phyloP scores from a whole-genome alignment of 192 early-diverging fungal species.

The Podila clonocystis region DNA sequence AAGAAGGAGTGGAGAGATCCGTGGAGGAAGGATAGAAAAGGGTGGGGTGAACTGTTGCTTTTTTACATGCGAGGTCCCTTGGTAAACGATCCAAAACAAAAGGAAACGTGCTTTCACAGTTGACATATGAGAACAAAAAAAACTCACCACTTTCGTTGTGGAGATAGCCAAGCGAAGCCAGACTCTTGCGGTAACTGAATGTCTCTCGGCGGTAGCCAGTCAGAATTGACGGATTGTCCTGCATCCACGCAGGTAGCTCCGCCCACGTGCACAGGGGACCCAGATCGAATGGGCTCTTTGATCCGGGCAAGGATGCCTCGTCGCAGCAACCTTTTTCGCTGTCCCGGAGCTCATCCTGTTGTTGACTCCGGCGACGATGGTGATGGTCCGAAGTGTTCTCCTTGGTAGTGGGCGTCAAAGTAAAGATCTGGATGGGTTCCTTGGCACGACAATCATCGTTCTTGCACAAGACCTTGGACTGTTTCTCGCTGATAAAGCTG shows the following conservation, averaged over 20 bases:
- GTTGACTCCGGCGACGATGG: neutral
- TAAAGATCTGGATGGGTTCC: conserved; percentile 11
- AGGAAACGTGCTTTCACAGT: too few species aligned
- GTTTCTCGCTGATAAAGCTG: neutral
- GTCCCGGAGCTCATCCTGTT: conserved; percentile 12
- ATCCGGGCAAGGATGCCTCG: neutral
- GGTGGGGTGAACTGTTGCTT: too few species aligned
- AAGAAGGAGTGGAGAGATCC: too few species aligned
- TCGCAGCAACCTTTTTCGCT: neutral
- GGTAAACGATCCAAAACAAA: too few species aligned
- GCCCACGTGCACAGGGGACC: conserved; percentile 31
- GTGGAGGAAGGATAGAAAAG: too few species aligned
- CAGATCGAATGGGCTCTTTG: neutral
- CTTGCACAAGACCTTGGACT: neutral
- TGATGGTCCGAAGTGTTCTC: conserved; percentile 2
- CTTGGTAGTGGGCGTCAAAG: conserved; percentile 9
- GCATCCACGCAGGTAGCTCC: conserved; percentile 45
- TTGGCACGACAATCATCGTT: neutral
- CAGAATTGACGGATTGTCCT: conserved; percentile 39
- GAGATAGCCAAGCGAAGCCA: conserved; percentile 23
- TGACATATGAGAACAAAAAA: neutral
- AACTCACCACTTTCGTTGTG: conserved; percentile 50
- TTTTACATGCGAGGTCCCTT: too few species aligned
- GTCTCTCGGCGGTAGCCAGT: conserved; percentile 43
- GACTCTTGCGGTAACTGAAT: conserved; percentile 23